Base-by-base conservation (phyloP, 768 basidiomycete genomes). In the Lactarius sp. region DNA sequence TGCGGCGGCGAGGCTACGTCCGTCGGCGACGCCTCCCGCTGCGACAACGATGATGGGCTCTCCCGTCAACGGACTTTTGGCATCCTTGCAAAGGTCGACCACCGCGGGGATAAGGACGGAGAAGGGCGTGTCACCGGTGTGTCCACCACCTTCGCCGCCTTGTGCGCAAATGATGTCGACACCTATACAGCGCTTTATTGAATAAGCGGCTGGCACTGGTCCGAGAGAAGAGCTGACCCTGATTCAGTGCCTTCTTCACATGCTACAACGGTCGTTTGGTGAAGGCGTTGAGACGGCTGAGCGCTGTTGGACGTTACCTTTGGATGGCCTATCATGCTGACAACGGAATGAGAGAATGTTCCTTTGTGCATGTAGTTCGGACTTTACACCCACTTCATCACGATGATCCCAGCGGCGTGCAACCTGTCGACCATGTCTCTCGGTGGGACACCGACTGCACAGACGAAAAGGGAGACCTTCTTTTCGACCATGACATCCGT, bases 121-220 rank as follows among this genome's bases (percentile, higher is more conserved):
- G 72, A 90, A 90, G 1, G 89, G 81, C 12, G 82, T 90, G 59
- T 91, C 87, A 46, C 93, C 90, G 0, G 92, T 93, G 75, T 94
- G 92, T 13, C 92, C 92, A 33, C 92, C 92, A 20, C 91, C 92
- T 74, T 93, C 92, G 18, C 90, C 90, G 39, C 88, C 89, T 73
- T 91, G 91, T 1, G 90, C 92, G 71, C 92, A 92, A 52, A 95
- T 92, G 64, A 94, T 84, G 69, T 95, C 92, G 16, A 93, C 90
- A n/a, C 92, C 90, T 81, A 33, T 33, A 59, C 3, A 33, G 20
- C 0, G 31, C 13, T 10, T 41, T 27, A 7, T 2, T 42, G n/a
- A 9, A 14, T n/a, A 6, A 57, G 50, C 14, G 27, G 37, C n/a
- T 1, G 16, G 13, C 12, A 18, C 42, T n/a, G 36, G 8, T 16